Evolutionary conservation across 208 protist species (phyloP).

Genomic region (Leishmania guyanensis): DNA sequence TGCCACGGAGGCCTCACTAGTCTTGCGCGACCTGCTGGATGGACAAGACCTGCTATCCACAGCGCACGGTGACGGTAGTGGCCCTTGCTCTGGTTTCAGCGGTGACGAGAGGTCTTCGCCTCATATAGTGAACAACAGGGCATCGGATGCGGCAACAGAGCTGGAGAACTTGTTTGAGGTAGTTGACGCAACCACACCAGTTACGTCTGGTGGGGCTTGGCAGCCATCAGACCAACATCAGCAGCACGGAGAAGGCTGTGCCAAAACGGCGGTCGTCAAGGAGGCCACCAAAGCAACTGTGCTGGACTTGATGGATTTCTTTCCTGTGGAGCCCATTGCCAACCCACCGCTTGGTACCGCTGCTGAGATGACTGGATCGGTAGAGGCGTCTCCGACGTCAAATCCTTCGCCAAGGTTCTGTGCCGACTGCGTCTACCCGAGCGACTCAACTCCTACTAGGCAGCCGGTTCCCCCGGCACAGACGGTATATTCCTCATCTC

Average conservation of each 20-base stretch:
- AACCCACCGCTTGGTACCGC: background rate
- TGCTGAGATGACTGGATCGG: background rate
- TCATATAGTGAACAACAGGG: background rate
- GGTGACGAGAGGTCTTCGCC: background rate
- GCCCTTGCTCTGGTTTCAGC: background rate
- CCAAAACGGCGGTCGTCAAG: background rate
- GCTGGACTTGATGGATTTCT: conserved; percentile 35
- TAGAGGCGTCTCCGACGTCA: background rate
- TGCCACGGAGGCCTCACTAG: conserved; percentile 73
- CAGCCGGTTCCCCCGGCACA: background rate
- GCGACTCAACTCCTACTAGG: background rate
- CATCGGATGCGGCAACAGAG: conserved; percentile 6
- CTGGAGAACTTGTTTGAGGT: conserved; percentile 29
- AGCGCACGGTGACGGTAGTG: conserved; percentile 6
- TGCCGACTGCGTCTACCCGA: background rate
- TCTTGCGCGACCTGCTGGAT: conserved; percentile 81
- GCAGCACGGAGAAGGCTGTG: background rate
- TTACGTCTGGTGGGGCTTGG: background rate
- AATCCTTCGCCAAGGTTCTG: background rate
- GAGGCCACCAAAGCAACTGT: conserved; percentile 1
- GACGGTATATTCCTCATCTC: background rate
- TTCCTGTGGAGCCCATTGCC: conserved; percentile 4
- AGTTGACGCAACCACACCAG: background rate
- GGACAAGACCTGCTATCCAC: conserved; percentile 37
- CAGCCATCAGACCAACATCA: background rate